Percentiles rank a stretch among this genome's conserved stretches.
phyloP scores from a whole-genome alignment of 2,329 filamentous ascomycete species.

The Cladosporium oxysporum region DNA sequence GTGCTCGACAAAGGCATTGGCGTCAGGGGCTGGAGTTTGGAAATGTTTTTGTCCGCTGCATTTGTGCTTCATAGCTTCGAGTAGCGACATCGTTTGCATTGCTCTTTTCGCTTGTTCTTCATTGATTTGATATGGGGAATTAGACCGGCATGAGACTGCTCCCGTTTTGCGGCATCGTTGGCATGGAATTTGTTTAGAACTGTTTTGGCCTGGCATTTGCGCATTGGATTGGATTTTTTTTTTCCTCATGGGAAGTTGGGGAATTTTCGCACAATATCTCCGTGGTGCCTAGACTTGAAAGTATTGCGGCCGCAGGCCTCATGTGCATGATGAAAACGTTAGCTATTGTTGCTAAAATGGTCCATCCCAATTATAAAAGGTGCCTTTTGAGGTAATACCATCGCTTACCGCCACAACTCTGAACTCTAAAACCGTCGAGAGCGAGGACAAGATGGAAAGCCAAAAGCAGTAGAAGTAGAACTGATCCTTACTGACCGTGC shows the following conservation, averaged over 20 bases:
- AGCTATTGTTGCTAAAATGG: neutral
- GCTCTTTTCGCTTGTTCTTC: neutral
- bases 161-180: neutral
- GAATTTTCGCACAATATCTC: neutral
- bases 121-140: neutral
- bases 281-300: neutral
- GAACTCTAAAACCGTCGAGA: neutral
- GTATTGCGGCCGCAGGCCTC: neutral
- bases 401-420: neutral
- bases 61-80: neutral
- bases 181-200: neutral
- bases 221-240: too few species aligned
- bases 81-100: neutral
- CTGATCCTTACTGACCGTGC: neutral
- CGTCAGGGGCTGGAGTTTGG: neutral
- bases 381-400: neutral
- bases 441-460: conserved; percentile 3
- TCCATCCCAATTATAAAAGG: neutral
- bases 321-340: neutral
- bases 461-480: neutral
- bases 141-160: neutral
- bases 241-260: too few species aligned
- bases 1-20: neutral
- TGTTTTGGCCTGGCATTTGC: too few species aligned
- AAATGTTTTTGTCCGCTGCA: too few species aligned